phyloP scores from a whole-genome alignment of 768 basidiomycete species.

The Favolaschia claudopus region DNA sequence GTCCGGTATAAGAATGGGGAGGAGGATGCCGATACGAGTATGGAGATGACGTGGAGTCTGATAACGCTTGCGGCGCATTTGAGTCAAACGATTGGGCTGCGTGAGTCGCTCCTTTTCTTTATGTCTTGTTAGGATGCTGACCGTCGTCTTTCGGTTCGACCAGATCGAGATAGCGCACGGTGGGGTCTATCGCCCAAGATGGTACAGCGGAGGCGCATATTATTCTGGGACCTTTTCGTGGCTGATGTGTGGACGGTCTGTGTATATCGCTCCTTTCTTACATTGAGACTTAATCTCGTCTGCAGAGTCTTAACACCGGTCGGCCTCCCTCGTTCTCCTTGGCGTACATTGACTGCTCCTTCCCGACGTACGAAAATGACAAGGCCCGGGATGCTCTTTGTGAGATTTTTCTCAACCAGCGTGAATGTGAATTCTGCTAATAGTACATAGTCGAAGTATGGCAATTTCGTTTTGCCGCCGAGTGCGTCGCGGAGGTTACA shows the following conservation, averaged over 20 bases:
- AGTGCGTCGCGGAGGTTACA: slow-evolving; percentile 71
- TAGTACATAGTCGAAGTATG: slow-evolving; percentile 64
- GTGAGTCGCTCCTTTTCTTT: slow-evolving; percentile 47
- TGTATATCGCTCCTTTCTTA: not conserved
- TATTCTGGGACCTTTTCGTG: slow-evolving; percentile 84
- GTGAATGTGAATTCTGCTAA: not conserved
- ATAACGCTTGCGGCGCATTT: slow-evolving; percentile 71
- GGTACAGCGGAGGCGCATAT: slow-evolving; percentile 68
- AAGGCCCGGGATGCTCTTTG: slow-evolving; percentile 39
- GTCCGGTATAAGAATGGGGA: slow-evolving; percentile 50
- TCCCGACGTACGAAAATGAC: slow-evolving; percentile 51
- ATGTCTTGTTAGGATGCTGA: not conserved
- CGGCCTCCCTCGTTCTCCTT: slow-evolving; percentile 74
- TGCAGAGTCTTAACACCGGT: slow-evolving; percentile 72
- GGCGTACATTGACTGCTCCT: slow-evolving; percentile 72
- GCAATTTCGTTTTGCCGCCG: slow-evolving; percentile 69
- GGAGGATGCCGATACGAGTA: slow-evolving; percentile 59
- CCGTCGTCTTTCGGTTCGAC: slow-evolving; percentile 10
- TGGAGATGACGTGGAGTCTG: slow-evolving; percentile 77
- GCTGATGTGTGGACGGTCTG: slow-evolving; percentile 74
- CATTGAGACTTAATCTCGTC: not conserved
- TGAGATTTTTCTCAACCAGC: slow-evolving; percentile 17
- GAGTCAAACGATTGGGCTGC: slow-evolving; percentile 75
- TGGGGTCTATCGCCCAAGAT: slow-evolving; percentile 71
- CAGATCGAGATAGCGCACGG: slow-evolving; percentile 70